These are phyloP conservation scores for Calamus simplicifolius DNA, from an alignment of 176 grass and related monocot species.

Conservation along the genomic window DNA sequence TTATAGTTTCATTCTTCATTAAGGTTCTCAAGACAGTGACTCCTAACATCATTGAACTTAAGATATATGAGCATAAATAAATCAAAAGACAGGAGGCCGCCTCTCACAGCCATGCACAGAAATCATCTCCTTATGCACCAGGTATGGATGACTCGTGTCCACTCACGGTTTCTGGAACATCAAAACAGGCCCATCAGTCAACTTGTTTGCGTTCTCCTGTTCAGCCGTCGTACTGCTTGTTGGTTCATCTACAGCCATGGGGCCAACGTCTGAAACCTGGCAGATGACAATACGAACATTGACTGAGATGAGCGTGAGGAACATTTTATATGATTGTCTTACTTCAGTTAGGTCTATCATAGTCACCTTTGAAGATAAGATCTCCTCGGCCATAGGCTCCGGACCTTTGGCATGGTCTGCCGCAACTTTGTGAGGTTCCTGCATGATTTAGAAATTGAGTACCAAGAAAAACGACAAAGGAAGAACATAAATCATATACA, in stretches of 20 bases:
- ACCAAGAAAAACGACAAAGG: neutral
- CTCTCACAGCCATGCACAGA: no score
- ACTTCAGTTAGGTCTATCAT: neutral
- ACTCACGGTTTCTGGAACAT: conserved; percentile 30
- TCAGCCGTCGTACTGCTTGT: conserved; percentile 35
- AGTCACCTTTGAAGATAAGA: conserved; percentile 11
- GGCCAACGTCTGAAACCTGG: conserved; percentile 24
- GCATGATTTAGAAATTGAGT: neutral
- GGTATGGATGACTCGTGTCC: no score
- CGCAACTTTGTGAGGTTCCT: conserved; percentile 12
- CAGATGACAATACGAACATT: neutral
- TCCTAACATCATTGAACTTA: no score
- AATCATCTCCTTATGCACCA: no score
- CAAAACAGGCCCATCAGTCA: conserved; percentile 5
- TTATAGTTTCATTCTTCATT: no score
- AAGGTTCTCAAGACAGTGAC: no score
- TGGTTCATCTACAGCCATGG: conserved; percentile 38
- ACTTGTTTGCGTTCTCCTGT: conserved; percentile 29
- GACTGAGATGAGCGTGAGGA: neutral
- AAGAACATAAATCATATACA: neutral
- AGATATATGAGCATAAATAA: no score
- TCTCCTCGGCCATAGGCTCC: conserved; percentile 9
- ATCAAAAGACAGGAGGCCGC: no score
- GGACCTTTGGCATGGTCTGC: conserved; percentile 2
- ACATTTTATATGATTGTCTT: neutral